Conservation (phyloP, 208 protist genomes). For the Tritrichomonas foetus region DNA sequence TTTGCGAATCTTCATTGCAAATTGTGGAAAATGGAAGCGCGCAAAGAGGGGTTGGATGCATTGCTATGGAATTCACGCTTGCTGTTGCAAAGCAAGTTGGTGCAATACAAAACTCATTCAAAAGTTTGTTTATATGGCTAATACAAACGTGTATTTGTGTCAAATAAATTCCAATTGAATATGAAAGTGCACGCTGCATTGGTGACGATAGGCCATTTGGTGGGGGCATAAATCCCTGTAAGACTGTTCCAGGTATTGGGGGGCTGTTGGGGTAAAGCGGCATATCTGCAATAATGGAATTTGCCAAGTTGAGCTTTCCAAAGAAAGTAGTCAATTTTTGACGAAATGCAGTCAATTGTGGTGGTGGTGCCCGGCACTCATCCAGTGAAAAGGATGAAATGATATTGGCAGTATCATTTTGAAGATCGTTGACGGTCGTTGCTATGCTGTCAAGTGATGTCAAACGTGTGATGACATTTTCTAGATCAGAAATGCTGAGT, state of each 20-base stretch:
- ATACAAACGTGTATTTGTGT: conserved; percentile 8
- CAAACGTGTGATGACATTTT: not conserved
- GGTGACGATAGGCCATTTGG: not conserved
- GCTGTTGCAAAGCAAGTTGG: not conserved
- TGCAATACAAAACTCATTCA: not conserved
- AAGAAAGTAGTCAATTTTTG: not conserved
- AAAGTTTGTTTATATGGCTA: not conserved
- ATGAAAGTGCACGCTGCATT: not conserved
- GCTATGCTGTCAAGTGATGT: not conserved
- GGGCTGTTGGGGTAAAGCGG: not conserved
- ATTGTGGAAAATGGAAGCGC: not conserved
- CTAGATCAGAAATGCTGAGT: not conserved
- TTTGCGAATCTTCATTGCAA: not conserved
- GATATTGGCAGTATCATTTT: not conserved
- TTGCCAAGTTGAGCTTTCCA: not conserved
- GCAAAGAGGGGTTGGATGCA: not conserved
- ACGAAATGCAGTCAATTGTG: not conserved
- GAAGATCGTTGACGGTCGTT: not conserved
- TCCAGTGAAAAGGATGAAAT: not conserved
- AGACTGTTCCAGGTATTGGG: not conserved
- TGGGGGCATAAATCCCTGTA: not conserved
- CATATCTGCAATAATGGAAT: conserved; percentile 19
- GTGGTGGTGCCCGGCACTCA: no score
- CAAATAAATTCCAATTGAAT: not conserved
- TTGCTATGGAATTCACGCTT: not conserved